These are phyloP conservation scores for Raphanus hybrid DNA, from an alignment of 441 rosid genomes.

Conservation along the genomic window DNA sequence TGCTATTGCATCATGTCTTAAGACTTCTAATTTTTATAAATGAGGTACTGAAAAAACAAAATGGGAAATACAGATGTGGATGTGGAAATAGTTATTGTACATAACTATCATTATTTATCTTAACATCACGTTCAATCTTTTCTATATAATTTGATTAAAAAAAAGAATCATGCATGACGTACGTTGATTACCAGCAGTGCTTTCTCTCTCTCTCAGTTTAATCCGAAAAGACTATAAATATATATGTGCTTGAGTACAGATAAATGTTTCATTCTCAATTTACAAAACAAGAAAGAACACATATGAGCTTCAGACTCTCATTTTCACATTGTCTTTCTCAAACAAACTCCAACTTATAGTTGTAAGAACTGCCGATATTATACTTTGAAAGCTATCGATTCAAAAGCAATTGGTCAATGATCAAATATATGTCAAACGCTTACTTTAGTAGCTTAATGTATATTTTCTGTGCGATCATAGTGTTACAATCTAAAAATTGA, in stretches of 20 bases:
- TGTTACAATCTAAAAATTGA: not conserved
- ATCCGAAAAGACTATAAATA: not conserved
- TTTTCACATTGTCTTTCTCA: not conserved
- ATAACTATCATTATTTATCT: not conserved
- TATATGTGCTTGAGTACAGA: not conserved
- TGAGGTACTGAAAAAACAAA: not conserved
- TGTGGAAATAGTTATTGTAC: conserved; percentile 2
- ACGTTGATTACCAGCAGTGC: not conserved
- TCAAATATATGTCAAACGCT: not conserved
- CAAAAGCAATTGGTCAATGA: not conserved
- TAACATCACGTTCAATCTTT: not conserved
- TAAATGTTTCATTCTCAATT: not conserved
- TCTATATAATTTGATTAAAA: not conserved
- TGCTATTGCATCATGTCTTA: not conserved
- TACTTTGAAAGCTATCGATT: not conserved
- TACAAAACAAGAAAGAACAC: not conserved
- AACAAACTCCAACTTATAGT: not conserved
- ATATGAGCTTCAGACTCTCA: not conserved
- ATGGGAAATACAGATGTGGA: not conserved
- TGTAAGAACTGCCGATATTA: not conserved
- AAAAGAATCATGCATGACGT: not conserved
- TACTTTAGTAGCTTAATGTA: not conserved
- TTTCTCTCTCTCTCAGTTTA: not conserved
- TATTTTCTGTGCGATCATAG: not conserved
- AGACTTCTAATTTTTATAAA: not conserved